Conservation (phyloP, 371 early-diverging fungal species). For the Mucor circinelloides region DNA sequence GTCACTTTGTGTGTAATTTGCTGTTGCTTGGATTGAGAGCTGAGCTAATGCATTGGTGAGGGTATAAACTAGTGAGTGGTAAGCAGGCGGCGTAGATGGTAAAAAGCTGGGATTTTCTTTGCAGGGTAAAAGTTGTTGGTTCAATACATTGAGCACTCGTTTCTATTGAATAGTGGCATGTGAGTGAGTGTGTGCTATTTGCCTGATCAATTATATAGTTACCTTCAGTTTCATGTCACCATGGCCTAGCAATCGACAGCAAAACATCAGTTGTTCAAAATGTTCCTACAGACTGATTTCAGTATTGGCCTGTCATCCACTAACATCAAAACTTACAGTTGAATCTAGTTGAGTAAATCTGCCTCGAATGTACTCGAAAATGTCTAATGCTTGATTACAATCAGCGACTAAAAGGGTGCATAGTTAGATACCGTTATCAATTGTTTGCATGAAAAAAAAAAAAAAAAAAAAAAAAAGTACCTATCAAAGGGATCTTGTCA, state of each 20-base stretch:
- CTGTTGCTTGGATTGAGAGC: not conserved
- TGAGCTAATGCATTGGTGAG: conserved; percentile 38
- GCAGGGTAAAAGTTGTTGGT: conserved; percentile 29
- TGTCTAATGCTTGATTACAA: conserved; percentile 48
- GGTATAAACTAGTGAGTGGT: conserved; percentile 48
- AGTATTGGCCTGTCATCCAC: not conserved
- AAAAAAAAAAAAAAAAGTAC: conserved; percentile 25
- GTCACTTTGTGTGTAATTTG: not conserved
- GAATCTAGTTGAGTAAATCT: conserved; percentile 38
- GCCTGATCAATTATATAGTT: not conserved
- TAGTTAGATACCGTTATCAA: not conserved
- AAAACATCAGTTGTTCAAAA: conserved; percentile 47
- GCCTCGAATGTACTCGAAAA: conserved; percentile 48
- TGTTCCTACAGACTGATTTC: conserved; percentile 33
- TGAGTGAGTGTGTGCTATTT: not conserved
- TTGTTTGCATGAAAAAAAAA: not conserved
- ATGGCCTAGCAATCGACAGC: conserved; percentile 35
- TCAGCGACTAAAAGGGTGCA: conserved; percentile 29
- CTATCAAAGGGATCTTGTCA: conserved; percentile 26
- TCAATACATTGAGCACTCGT: conserved; percentile 32
- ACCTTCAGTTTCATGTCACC: conserved; percentile 41
- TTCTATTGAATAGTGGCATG: conserved; percentile 16
- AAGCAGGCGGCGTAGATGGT: conserved; percentile 43
- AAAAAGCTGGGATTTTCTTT: conserved; percentile 28
- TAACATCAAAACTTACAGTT: conserved; percentile 29